Conservation (phyloP, 345 rosid genomes). For the Erodium maritimum region DNA sequence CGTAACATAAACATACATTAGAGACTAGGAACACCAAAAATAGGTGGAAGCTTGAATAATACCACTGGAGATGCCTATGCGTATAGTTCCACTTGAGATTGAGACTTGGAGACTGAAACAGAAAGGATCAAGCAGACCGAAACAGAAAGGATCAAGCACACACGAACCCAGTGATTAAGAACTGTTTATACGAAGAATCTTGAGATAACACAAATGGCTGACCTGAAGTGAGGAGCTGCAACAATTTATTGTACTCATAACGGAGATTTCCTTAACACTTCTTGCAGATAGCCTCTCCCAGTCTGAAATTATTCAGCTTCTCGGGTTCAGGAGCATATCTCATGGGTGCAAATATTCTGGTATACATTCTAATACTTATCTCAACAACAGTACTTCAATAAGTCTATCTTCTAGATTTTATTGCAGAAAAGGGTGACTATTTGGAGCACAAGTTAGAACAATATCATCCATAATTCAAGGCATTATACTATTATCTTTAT, state of each 20-base stretch:
- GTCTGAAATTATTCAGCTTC: too few species aligned
- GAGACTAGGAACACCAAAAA: too few species aligned
- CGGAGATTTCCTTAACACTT: neutral
- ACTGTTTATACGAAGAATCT: neutral
- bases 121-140: too few species aligned
- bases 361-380: neutral
- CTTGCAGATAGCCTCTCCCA: too few species aligned
- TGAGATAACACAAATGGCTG: neutral
- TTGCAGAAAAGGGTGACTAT: neutral
- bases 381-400: neutral
- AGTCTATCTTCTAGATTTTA: neutral
- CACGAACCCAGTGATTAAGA: neutral
- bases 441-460: neutral
- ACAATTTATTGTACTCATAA: neutral
- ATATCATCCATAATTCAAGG: constrained; percentile 4
- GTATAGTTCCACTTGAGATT: too few species aligned
- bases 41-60: too few species aligned
- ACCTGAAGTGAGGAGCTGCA: neutral
- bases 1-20: too few species aligned
- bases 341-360: neutral
- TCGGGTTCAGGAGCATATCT: too few species aligned
- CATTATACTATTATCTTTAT: constrained; percentile 4
- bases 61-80: too few species aligned
- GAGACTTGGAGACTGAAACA: neutral
- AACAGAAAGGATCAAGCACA: neutral